Evolutionary conservation across 495 filamentous ascomycete genomes (phyloP).

Genomic region (Penicillium samsonianum): DNA sequence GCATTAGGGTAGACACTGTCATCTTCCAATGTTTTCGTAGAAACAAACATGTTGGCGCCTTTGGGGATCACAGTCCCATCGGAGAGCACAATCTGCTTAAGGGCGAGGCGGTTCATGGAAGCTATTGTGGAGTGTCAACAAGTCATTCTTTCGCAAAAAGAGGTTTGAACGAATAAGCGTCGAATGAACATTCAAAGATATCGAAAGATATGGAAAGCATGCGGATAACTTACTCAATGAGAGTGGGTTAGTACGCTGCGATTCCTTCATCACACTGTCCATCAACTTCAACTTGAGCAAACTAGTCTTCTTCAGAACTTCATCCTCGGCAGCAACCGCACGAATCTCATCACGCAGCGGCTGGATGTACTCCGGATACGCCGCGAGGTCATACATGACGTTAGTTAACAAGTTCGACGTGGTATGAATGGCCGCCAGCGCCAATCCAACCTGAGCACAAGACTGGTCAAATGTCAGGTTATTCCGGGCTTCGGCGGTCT

Average conservation of each 20-base stretch:
- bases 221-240: constrained; percentile 34
- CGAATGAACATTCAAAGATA: neutral
- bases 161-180: neutral
- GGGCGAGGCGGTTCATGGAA: constrained; percentile 45
- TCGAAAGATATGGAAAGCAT: neutral
- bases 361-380: constrained; percentile 39
- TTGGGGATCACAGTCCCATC: constrained; percentile 39
- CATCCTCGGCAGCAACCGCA: constrained; percentile 36
- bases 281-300: constrained; percentile 53
- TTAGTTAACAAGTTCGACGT: constrained; percentile 43
- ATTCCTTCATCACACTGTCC: constrained; percentile 47
- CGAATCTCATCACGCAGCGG: constrained; percentile 42
- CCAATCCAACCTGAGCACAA: constrained; percentile 34
- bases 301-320: constrained; percentile 48
- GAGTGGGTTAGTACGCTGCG: constrained; percentile 34
- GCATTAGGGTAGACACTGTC: constrained; percentile 45
- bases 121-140: constrained; percentile 25
- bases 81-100: constrained; percentile 32
- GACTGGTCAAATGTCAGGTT: constrained; percentile 22
- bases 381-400: constrained; percentile 44
- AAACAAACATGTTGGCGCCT: constrained; percentile 39
- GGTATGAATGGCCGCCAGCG: constrained; percentile 50
- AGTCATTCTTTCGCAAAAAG: neutral
- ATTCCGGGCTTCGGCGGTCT: constrained; percentile 24
- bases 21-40: constrained; percentile 36